A percentile compares a stretch with the other conserved stretches of the same genome.
Conservation (phyloP, 805 yeast genomes). For the Ogataea angusta region DNA sequence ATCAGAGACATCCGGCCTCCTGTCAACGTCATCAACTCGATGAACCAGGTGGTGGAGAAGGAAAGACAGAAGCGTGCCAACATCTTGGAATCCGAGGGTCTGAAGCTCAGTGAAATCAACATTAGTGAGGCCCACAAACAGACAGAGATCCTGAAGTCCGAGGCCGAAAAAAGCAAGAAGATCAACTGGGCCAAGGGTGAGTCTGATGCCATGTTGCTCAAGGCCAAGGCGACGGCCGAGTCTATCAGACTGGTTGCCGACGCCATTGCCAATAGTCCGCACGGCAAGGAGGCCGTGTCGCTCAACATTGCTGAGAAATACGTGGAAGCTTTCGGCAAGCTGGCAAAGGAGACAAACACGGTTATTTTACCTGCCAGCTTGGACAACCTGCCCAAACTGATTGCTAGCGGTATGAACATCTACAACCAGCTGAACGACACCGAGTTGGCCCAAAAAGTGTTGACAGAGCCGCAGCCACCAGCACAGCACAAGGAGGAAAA, state of each 20-base stretch:
- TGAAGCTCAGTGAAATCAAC: conserved; percentile 73
- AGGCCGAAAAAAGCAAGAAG: conserved; percentile 59
- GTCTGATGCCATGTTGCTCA: conserved; percentile 62
- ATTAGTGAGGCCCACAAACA: conserved; percentile 80
- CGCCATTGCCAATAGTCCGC: conserved; percentile 65
- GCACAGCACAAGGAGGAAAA: background rate
- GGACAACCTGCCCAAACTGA: conserved; percentile 69
- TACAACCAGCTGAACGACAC: conserved; percentile 40
- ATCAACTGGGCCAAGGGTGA: conserved; percentile 74
- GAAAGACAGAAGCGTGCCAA: conserved; percentile 86
- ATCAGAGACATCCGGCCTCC: conserved; percentile 90
- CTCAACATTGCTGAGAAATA: conserved; percentile 82
- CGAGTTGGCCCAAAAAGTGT: conserved; percentile 35
- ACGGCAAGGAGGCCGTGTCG: conserved; percentile 72
- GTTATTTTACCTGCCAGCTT: conserved; percentile 73
- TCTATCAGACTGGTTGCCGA: conserved; percentile 62
- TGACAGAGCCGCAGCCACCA: conserved; percentile 6
- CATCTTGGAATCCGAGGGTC: conserved; percentile 83
- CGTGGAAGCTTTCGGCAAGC: conserved; percentile 74
- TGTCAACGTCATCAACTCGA: conserved; percentile 76
- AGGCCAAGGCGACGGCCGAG: conserved; percentile 70
- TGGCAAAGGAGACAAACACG: conserved; percentile 80
- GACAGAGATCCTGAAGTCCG: conserved; percentile 69
- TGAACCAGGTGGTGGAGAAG: conserved; percentile 88
- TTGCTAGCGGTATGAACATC: conserved; percentile 75